Conservation (phyloP, 2,329 filamentous ascomycete species). For the Fusarium graminum region DNA sequence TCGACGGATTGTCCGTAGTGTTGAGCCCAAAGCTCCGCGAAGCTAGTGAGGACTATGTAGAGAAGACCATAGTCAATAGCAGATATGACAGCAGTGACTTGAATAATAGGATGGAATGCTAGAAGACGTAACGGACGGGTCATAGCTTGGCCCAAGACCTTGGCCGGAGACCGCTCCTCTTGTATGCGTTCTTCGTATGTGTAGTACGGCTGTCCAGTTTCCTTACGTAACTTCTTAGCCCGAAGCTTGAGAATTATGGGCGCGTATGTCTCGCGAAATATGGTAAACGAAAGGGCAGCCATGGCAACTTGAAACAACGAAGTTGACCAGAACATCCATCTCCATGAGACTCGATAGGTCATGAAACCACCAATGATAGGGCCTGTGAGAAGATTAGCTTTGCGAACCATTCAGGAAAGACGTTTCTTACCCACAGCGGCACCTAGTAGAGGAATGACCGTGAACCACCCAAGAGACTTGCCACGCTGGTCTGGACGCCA, state of each 20-base stretch:
- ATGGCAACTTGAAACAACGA: slow-evolving; percentile 58
- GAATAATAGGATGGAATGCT: slow-evolving; percentile 70
- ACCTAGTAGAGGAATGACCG: slow-evolving; percentile 57
- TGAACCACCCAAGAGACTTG: slow-evolving; percentile 54
- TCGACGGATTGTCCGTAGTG: slow-evolving; percentile 68
- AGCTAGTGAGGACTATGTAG: slow-evolving; percentile 73
- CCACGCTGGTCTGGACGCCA: slow-evolving; percentile 62
- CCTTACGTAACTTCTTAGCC: slow-evolving; percentile 51
- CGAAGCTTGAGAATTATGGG: slow-evolving; percentile 53
- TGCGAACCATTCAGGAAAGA: accelerated
- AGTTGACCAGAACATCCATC: slow-evolving; percentile 62
- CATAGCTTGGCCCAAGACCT: slow-evolving; percentile 54
- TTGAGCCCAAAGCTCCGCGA: slow-evolving; percentile 68
- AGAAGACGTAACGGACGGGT: slow-evolving; percentile 69
- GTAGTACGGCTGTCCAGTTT: slow-evolving; percentile 51
- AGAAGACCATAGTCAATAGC: slow-evolving; percentile 72
- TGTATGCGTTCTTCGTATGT: slow-evolving; percentile 57
- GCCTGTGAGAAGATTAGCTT: slow-evolving; percentile 24
- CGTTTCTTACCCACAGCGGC: slow-evolving; percentile 52
- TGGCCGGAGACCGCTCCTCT: slow-evolving; percentile 45
- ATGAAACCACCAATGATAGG: slow-evolving; percentile 59
- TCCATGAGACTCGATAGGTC: slow-evolving; percentile 54
- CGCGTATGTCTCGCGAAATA: slow-evolving; percentile 57
- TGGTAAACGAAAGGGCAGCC: slow-evolving; percentile 51
- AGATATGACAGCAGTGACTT: slow-evolving; percentile 66